A percentile compares a stretch with the other conserved stretches of the same genome.
phyloP scores from a whole-genome alignment of 306 rosid genomes.

The Ochetophila trinervis region DNA sequence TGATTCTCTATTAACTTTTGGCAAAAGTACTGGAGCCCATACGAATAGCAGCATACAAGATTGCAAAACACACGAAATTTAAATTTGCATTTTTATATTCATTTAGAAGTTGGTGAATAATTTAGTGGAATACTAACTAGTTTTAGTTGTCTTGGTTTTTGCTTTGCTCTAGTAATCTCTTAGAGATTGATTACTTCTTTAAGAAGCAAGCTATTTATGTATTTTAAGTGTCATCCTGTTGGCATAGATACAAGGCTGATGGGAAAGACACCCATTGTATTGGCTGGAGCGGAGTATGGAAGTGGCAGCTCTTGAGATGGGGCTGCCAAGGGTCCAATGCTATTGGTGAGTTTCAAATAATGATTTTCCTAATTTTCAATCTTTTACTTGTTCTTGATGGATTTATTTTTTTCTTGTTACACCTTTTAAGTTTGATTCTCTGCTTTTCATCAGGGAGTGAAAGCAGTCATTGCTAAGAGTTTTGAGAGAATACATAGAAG shows the following conservation, averaged over 20 bases:
- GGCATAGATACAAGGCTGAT: slow-evolving; percentile 66
- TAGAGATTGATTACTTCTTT: too few species aligned
- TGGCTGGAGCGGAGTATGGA: slow-evolving; percentile 95
- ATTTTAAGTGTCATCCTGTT: too few species aligned
- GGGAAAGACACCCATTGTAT: slow-evolving; percentile 76
- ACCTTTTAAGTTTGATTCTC: neutral
- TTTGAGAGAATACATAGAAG: slow-evolving; percentile 94
- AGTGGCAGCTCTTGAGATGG: slow-evolving; percentile 93
- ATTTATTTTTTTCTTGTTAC: neutral
- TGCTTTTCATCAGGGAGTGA: slow-evolving; percentile 61
- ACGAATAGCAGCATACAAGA: too few species aligned
- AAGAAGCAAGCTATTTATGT: neutral
- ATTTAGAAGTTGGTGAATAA: too few species aligned
- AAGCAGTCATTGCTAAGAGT: slow-evolving; percentile 90
- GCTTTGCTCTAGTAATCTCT: too few species aligned
- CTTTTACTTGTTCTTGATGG: neutral
- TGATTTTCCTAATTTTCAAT: too few species aligned
- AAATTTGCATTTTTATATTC: too few species aligned
- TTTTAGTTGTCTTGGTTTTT: too few species aligned
- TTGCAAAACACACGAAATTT: too few species aligned
- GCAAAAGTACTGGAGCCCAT: too few species aligned
- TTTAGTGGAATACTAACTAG: too few species aligned
- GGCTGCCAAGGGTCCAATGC: slow-evolving; percentile 99
- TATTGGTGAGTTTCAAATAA: slow-evolving; percentile 52
- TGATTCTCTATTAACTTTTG: too few species aligned